Percentiles rank a stretch among this genome's conserved stretches.
Conservation (phyloP, 1,284 basidiomycete genomes). For the Exobasidium rhododendri region DNA sequence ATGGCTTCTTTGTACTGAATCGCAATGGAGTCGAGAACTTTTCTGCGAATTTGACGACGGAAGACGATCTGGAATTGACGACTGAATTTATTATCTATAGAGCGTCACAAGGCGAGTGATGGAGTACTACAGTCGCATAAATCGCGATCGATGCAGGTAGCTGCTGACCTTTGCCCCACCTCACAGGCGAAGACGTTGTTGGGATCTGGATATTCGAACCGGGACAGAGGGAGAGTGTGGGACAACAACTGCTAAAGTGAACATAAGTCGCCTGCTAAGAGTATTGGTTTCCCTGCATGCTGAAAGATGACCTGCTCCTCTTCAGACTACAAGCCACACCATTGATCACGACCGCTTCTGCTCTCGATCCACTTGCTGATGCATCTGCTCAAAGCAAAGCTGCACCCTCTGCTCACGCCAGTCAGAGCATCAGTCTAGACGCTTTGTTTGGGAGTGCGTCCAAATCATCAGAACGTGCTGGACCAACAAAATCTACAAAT, state of each 20-base stretch:
- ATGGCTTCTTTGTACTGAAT: slow-evolving; percentile 83
- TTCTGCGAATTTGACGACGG: slow-evolving; percentile 70
- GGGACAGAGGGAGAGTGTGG: slow-evolving; percentile 68
- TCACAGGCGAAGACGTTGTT: slow-evolving; percentile 58
- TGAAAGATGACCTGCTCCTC: too few relatives aligned
- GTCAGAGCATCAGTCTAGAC: slow-evolving; percentile 50
- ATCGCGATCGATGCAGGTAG: background rate
- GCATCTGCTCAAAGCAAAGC: too few relatives aligned
- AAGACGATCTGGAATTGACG: slow-evolving; percentile 69
- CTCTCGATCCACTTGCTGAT: too few relatives aligned
- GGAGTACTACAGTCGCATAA: background rate
- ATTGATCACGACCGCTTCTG: too few relatives aligned
- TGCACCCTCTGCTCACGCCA: slow-evolving; percentile 62
- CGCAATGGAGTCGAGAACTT: slow-evolving; percentile 81
- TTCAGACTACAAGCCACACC: too few relatives aligned
- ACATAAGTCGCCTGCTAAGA: too few relatives aligned
- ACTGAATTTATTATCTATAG: slow-evolving; percentile 70
- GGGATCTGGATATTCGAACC: slow-evolving; percentile 77
- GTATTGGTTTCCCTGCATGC: too few relatives aligned
- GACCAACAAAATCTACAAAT: slow-evolving; percentile 18
- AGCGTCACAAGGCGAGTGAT: slow-evolving; percentile 56
- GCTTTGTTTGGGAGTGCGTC: slow-evolving; percentile 32
- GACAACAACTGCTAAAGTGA: slow-evolving; percentile 49
- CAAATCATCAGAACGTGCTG: slow-evolving; percentile 26
- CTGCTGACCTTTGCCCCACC: background rate